Percentiles rank a stretch among this genome's conserved stretches.
These are phyloP conservation scores for Ogataea pignaliae DNA, from an alignment of 805 yeast species.

Conservation along the genomic window DNA sequence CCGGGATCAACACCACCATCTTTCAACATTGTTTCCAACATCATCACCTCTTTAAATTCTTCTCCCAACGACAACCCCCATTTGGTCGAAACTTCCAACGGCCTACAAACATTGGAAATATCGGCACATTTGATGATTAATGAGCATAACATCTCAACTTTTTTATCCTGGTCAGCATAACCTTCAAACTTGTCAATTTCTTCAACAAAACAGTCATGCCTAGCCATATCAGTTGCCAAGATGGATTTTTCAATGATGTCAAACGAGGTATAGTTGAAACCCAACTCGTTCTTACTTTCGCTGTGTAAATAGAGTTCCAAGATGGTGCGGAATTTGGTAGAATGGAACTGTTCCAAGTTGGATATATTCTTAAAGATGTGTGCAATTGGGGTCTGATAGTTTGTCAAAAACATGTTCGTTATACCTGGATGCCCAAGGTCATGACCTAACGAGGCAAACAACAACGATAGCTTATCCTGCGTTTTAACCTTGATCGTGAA, in stretches of 20 bases:
- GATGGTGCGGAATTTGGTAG: conserved; percentile 53
- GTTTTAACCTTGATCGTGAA: conserved; percentile 10
- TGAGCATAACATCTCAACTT: conserved; percentile 46
- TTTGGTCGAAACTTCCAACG: conserved; percentile 65
- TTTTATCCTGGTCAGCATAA: conserved; percentile 21
- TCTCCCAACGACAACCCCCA: conserved; percentile 82
- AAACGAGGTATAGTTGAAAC: neutral
- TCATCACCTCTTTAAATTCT: conserved; percentile 68
- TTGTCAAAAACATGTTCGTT: conserved; percentile 68
- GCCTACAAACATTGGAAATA: conserved; percentile 87
- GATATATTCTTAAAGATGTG: conserved; percentile 57
- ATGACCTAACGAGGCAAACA: conserved; percentile 87
- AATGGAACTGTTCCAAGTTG: conserved; percentile 80
- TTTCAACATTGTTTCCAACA: conserved; percentile 37
- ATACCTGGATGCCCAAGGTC: conserved; percentile 97
- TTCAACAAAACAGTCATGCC: conserved; percentile 68
- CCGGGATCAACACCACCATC: conserved; percentile 7
- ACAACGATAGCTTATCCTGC: conserved; percentile 50
- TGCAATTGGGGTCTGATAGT: conserved; percentile 60
- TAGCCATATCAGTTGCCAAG: conserved; percentile 91
- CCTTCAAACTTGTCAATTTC: conserved; percentile 38
- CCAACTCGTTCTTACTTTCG: neutral
- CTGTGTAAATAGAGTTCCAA: conserved; percentile 13
- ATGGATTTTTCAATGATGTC: conserved; percentile 31
- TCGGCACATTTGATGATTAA: conserved; percentile 91